These are phyloP conservation scores for Colletotrichum sp. DNA, from an alignment of 2,329 filamentous ascomycete genomes.

Conservation along the genomic window DNA sequence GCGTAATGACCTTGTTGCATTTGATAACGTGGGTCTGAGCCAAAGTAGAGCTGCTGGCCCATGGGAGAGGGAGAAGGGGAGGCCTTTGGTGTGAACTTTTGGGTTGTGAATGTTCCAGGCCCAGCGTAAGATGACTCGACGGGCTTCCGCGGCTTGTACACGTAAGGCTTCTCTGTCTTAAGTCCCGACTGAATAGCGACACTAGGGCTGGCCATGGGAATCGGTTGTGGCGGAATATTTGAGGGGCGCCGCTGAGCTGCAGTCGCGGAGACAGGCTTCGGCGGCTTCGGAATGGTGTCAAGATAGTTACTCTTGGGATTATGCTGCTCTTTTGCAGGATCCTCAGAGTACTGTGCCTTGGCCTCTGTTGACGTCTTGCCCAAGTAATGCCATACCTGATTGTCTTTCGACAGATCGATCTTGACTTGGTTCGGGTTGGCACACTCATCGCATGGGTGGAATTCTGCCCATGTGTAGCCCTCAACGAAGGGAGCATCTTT, in stretches of 20 bases:
- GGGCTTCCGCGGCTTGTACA: constrained; percentile 55
- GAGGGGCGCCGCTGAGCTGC: constrained; percentile 23
- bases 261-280: constrained; percentile 39
- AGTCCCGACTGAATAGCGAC: not conserved
- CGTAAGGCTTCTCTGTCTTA: constrained; percentile 53
- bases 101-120: constrained; percentile 33
- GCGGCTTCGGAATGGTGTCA: constrained; percentile 67
- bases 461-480: constrained; percentile 79
- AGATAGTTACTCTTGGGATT: constrained; percentile 76
- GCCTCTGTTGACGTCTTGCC: constrained; percentile 87
- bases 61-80: constrained; percentile 28
- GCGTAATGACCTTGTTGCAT: constrained; percentile 20
- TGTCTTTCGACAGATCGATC: constrained; percentile 72
- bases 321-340: constrained; percentile 63
- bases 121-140: constrained; percentile 27
- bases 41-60: constrained; percentile 30
- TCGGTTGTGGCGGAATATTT: constrained; percentile 13
- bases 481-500: constrained; percentile 72
- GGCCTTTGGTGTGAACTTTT: constrained; percentile 38
- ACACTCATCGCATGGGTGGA: constrained; percentile 64
- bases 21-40: constrained; percentile 33
- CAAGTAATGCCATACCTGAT: constrained; percentile 89
- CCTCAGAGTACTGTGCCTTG: constrained; percentile 88
- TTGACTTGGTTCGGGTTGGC: constrained; percentile 67
- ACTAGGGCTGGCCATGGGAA: not conserved